Base-by-base conservation (phyloP, 352 stramenopile genomes). In the Aphanomyces astaci region DNA sequence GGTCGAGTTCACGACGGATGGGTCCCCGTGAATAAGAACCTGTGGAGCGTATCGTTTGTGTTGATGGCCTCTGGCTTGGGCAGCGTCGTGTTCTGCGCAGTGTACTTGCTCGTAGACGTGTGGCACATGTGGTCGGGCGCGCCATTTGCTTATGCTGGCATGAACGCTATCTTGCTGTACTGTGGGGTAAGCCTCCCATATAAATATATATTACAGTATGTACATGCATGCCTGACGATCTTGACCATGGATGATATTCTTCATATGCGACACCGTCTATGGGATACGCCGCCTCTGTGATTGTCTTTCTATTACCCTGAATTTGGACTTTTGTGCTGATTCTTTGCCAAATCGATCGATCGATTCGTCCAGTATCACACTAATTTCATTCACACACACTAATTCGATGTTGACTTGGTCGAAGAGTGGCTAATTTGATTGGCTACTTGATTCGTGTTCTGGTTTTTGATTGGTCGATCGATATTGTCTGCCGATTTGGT, bases 21-120 rank as follows among this genome's bases (percentile, higher is more conserved):
- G 70, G 79, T 95, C 27, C 86, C 87, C 17, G n/a, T 95, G 9
- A 92, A 90, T 77, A 95, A 95, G 78, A 95, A 95, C 66, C 60
- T 93, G 17, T 95, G 86, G 82, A 90, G 81, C 22, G 45, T 89
- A 11, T 80, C 84, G 45, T 95, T 86, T 62, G 72, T 90, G 31
- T 45, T 87, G 9, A 43, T 81, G 31, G 82, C 74, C 36, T 72
- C 75, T 5, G 82, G 78, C 0, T 59, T 82, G 19, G 79, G 78
- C 2, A 67, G 73, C 28, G 36, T 78, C 24, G 7, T 75, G 10
- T 36, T 88, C 3, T 63, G 57, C 2, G 19, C 78, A 2, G 28
- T 78, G 0, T 31, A 64, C 40, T 24, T 71, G 2, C n/a, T 59
- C 4, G 70, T 79, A 19, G 72, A 81, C 33, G 27, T 63, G 24